A percentile compares a stretch with the other conserved stretches of the same genome.
These are phyloP conservation scores for Solanum virginianum DNA, from an alignment of 257 asterid species.

Conservation along the genomic window DNA sequence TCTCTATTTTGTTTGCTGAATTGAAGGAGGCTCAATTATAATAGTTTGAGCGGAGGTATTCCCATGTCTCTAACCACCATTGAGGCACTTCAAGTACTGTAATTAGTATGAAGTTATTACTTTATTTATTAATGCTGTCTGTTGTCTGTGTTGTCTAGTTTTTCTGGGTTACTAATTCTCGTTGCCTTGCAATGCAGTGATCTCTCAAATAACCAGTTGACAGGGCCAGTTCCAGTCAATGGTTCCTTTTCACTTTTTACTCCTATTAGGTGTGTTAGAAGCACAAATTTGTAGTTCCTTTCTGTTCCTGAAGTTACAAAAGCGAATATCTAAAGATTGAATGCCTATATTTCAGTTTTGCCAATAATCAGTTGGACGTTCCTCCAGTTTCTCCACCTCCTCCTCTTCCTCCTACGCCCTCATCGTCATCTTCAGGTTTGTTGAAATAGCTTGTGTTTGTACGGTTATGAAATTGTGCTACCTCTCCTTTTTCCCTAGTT, in stretches of 20 bases:
- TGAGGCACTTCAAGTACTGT: slow-evolving; percentile 2
- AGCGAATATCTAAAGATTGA: slow-evolving; percentile 12
- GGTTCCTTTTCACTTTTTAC: slow-evolving; percentile 45
- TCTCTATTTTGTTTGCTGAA: background rate
- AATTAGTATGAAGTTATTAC: background rate
- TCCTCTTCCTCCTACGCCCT: slow-evolving; percentile 39
- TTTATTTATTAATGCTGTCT: background rate
- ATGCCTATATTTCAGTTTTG: slow-evolving; percentile 46
- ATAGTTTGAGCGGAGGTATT: background rate
- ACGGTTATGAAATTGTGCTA: background rate
- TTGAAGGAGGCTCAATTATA: slow-evolving; percentile 5
- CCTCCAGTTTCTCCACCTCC: slow-evolving; percentile 73
- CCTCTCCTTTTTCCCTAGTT: background rate
- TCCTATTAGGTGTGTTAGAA: background rate
- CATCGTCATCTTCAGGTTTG: slow-evolving; percentile 42
- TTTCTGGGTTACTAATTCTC: background rate
- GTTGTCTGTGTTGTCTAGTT: background rate
- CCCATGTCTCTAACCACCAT: slow-evolving; percentile 2
- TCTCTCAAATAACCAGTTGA: slow-evolving; percentile 66
- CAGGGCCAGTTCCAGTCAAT: slow-evolving; percentile 62
- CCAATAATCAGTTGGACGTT: slow-evolving; percentile 30
- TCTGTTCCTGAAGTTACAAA: background rate
- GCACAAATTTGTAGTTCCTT: background rate
- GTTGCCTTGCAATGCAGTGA: slow-evolving; percentile 51
- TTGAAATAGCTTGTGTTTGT: background rate